These are phyloP conservation scores for Brassica hybrid DNA, from an alignment of 441 rosid genomes.

Conservation along the genomic window DNA sequence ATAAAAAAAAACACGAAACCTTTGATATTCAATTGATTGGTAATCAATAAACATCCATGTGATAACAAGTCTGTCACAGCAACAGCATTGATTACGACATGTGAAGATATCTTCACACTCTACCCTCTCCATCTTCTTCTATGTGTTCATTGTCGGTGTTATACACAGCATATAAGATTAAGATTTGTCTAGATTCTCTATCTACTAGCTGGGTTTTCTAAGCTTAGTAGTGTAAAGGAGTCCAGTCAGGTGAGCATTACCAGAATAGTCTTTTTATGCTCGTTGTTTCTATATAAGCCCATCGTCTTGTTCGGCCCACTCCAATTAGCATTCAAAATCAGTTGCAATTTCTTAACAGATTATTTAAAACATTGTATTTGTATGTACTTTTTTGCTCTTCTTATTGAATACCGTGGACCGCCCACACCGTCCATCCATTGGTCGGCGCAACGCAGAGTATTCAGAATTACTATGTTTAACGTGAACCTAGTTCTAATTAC, in stretches of 20 bases:
- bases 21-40: not conserved
- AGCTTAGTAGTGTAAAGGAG: not conserved
- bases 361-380: no score
- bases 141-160: conserved; percentile 18
- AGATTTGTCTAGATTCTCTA: not conserved
- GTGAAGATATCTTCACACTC: conserved; percentile 28
- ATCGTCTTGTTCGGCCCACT: conserved; percentile 19
- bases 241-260: no score
- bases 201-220: not conserved
- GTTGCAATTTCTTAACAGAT: not conserved
- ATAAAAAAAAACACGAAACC: not conserved
- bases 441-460: conserved; percentile 16
- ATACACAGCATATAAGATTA: not conserved
- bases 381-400: not conserved
- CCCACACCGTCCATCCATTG: conserved; percentile 40
- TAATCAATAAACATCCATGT: conserved; percentile 36
- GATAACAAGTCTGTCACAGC: conserved; percentile 29
- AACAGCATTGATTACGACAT: conserved; percentile 31
- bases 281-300: conserved; percentile 11
- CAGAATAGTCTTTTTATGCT: not conserved
- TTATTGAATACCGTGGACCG: conserved; percentile 31
- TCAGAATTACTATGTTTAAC: conserved; percentile 25
- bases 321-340: conserved; percentile 1
- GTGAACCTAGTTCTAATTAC: conserved; percentile 16
- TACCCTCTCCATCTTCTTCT: not conserved